Evolutionary conservation across 2,329 filamentous ascomycete species (phyloP).

Genomic region (Aschersonia sp.): DNA sequence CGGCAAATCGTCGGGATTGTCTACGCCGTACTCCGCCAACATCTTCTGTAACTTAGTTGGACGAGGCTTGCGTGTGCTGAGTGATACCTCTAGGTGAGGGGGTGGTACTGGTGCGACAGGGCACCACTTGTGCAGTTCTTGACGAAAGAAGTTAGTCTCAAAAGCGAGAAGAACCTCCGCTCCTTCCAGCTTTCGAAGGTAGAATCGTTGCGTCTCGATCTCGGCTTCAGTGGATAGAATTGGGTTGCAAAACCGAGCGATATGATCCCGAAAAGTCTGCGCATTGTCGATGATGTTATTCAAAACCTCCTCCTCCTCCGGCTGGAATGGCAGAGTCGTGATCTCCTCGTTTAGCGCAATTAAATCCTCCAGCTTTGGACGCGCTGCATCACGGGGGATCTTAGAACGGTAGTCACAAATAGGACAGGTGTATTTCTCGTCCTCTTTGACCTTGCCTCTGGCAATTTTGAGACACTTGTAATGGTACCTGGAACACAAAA

Average conservation of each 20-base stretch:
- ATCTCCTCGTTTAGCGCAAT: constrained; percentile 76
- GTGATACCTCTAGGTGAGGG: constrained; percentile 71
- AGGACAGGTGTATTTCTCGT: constrained; percentile 95
- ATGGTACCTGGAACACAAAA: constrained; percentile 57
- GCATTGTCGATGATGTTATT: constrained; percentile 79
- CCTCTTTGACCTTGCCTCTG: constrained; percentile 92
- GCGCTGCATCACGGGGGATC: constrained; percentile 89
- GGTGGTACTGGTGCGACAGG: constrained; percentile 78
- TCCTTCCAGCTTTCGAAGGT: constrained; percentile 91
- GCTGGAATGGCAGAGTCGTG: constrained; percentile 70
- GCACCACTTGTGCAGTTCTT: constrained; percentile 89
- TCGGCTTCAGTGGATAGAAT: constrained; percentile 72
- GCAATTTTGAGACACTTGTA: constrained; percentile 97
- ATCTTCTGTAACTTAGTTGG: constrained; percentile 96
- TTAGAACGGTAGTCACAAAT: constrained; percentile 96
- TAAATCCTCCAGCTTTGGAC: constrained; percentile 87
- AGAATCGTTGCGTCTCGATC: constrained; percentile 82
- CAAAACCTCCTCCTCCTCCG: constrained; percentile 81
- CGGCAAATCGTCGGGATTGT: constrained; percentile 81
- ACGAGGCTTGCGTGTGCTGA: constrained; percentile 86
- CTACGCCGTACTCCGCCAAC: constrained; percentile 74
- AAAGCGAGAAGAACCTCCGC: constrained; percentile 82
- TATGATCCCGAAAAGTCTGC: constrained; percentile 67
- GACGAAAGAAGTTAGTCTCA: constrained; percentile 96
- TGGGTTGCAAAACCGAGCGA: constrained; percentile 68